These are phyloP conservation scores for Verticillium nubilum DNA, from an alignment of 2,329 filamentous ascomycete species.

Conservation along the genomic window DNA sequence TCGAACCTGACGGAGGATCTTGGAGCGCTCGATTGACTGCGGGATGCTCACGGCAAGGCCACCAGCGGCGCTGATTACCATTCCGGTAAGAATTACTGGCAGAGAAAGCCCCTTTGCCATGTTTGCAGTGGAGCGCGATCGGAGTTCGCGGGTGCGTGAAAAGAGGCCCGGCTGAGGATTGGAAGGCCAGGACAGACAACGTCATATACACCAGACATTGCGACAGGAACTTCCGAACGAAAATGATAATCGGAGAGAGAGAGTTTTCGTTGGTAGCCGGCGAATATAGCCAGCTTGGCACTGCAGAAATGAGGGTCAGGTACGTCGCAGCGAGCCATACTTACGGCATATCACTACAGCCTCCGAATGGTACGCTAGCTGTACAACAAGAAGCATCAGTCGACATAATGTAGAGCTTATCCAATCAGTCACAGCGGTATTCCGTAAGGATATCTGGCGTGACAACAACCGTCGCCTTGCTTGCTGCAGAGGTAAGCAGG, in stretches of 20 bases:
- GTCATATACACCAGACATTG: neutral
- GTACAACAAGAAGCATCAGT: neutral
- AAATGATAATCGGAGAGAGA: no score
- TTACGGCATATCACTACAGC: neutral
- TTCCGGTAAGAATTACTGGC: neutral
- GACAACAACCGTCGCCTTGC: neutral
- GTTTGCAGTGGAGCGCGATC: neutral
- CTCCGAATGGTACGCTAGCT: neutral
- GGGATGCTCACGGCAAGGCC: neutral
- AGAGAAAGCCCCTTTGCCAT: neutral
- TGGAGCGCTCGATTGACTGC: conserved; percentile 3
- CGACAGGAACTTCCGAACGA: no score
- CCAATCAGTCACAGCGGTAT: neutral
- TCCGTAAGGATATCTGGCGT: neutral
- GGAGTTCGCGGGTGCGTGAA: neutral
- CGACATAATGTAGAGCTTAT: neutral
- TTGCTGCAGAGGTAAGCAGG: neutral
- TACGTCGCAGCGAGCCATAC: neutral
- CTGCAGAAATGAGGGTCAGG: neutral
- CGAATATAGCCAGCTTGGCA: neutral
- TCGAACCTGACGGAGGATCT: neutral
- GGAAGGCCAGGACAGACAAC: neutral
- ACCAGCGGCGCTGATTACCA: neutral
- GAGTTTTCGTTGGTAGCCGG: neutral
- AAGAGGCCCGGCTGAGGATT: neutral